Conservation (phyloP, 1,284 basidiomycete genomes). For the Leccinum huronense region DNA sequence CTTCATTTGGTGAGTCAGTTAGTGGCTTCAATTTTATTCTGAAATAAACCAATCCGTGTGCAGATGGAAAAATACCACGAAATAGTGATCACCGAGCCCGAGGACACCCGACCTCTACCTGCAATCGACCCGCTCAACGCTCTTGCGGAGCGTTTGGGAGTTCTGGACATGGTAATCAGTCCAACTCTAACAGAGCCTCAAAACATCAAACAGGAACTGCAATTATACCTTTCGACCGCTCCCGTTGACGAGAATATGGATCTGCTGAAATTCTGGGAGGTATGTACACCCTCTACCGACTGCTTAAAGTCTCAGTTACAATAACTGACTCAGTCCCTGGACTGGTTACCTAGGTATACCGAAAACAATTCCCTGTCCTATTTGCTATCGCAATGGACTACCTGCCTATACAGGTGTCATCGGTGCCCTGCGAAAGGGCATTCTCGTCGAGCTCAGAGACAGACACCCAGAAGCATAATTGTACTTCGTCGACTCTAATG, state of each 20-base stretch:
- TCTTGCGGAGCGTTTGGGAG: no score
- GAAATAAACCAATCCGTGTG: no score
- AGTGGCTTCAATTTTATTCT: no score
- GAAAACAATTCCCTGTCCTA: conserved; percentile 5
- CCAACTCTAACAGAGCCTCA: neutral
- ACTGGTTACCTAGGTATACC: neutral
- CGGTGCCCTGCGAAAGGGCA: conserved; percentile 3
- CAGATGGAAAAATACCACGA: no score
- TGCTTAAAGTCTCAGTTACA: neutral
- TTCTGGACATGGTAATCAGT: neutral
- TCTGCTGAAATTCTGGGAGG: neutral
- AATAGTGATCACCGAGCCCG: no score
- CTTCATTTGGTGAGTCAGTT: no score
- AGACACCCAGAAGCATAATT: conserved; percentile 8
- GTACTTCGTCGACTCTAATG: conserved; percentile 3
- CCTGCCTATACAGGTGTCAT: conserved; percentile 8
- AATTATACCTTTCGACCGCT: neutral
- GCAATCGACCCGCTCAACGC: no score
- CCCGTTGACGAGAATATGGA: neutral
- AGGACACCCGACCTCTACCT: no score
- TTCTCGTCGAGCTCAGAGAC: conserved; percentile 12
- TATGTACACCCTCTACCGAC: neutral
- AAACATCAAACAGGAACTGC: neutral
- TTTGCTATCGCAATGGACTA: conserved; percentile 17
- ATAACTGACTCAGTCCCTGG: neutral